Evolutionary conservation across 768 basidiomycete genomes (phyloP).

Genomic region (Suillus luteus): DNA sequence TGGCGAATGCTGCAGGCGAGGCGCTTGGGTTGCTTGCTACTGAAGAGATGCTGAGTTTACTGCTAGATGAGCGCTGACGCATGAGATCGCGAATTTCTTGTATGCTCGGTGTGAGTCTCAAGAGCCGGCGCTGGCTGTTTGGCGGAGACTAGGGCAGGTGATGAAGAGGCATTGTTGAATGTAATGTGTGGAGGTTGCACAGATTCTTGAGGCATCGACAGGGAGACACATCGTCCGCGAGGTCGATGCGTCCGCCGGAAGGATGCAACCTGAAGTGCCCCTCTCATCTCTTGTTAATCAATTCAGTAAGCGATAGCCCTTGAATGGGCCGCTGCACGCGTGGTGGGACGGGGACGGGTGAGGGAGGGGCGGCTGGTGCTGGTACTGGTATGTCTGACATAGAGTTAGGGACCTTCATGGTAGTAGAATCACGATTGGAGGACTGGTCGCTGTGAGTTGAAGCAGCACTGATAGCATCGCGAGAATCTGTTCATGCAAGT

Average conservation of each 20-base stretch:
- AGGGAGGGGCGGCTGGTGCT: slow-evolving; percentile 10
- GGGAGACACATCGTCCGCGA: background rate
- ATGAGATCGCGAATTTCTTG: too few species aligned
- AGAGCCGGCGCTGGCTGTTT: background rate
- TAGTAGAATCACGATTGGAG: background rate
- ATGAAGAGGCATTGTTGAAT: background rate
- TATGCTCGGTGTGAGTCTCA: background rate
- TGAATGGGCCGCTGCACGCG: slow-evolving; percentile 19
- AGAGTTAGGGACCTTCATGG: background rate
- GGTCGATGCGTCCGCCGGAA: slow-evolving; percentile 6
- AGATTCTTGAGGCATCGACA: background rate
- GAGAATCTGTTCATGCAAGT: background rate
- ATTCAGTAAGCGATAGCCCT: slow-evolving; percentile 24
- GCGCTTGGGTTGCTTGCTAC: too few species aligned
- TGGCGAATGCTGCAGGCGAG: too few species aligned
- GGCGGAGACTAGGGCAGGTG: background rate
- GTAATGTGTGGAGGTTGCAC: background rate
- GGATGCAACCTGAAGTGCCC: background rate
- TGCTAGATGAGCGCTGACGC: too few species aligned
- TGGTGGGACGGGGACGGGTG: slow-evolving; percentile 20
- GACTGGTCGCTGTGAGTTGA: background rate
- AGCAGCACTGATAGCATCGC: background rate
- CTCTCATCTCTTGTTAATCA: slow-evolving; percentile 24
- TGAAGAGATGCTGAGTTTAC: too few species aligned
- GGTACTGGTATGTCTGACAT: background rate